Conservation (phyloP, 768 basidiomycete species). For the Amanita molliuscula region DNA sequence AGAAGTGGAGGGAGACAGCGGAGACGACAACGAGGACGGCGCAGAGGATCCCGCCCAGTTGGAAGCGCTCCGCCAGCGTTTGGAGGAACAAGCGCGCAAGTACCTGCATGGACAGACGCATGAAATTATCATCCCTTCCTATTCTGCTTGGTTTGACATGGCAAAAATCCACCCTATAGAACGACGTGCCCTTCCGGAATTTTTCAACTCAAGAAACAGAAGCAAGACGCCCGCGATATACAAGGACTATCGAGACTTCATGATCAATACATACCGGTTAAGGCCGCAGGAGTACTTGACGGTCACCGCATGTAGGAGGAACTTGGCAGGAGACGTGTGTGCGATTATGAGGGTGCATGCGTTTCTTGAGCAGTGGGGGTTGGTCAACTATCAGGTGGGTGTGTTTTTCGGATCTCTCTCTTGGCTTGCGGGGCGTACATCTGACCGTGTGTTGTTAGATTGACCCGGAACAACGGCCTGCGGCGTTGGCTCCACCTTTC, state of each 20-base stretch:
- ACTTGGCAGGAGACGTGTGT: constrained; percentile 96
- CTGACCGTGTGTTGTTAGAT: constrained; percentile 44
- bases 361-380: constrained; percentile 97
- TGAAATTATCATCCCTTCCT: constrained; percentile 93
- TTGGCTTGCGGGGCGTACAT: not conserved
- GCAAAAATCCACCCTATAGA: constrained; percentile 89
- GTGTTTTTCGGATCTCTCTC: not conserved
- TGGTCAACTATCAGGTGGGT: constrained; percentile 95
- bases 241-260: constrained; percentile 99
- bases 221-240: constrained; percentile 96
- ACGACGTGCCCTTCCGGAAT: constrained; percentile 87
- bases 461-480: constrained; percentile 92
- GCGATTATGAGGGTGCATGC: constrained; percentile 99
- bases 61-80: constrained; percentile 67
- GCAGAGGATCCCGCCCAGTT: constrained; percentile 71
- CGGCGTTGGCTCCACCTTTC: constrained; percentile 91
- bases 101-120: constrained; percentile 97
- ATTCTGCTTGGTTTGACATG: constrained; percentile 98
- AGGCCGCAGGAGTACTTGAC: constrained; percentile 94
- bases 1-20: constrained; percentile 71
- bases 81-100: constrained; percentile 82
- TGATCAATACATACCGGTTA: constrained; percentile 96
- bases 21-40: constrained; percentile 65
- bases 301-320: constrained; percentile 91
- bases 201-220: constrained; percentile 93